Percentiles rank a stretch among this genome's conserved stretches.
Conservation (phyloP, 2,329 filamentous ascomycete genomes). For the Ascosphaera acerosa region DNA sequence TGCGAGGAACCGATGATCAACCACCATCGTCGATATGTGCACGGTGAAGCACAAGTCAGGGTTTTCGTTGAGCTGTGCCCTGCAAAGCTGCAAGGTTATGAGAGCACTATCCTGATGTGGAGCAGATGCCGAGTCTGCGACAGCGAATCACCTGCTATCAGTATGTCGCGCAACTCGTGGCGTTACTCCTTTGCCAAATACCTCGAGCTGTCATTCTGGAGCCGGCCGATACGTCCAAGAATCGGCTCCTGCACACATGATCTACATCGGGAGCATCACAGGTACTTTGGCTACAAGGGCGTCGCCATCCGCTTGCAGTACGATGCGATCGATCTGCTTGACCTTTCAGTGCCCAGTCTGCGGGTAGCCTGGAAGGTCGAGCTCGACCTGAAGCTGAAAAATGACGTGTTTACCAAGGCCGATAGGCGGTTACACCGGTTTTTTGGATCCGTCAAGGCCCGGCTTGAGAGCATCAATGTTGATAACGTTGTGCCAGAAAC, state of each 20-base stretch:
- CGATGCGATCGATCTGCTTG: conserved; percentile 73
- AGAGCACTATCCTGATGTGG: conserved; percentile 85
- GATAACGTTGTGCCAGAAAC: conserved; percentile 81
- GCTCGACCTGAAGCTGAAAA: conserved; percentile 74
- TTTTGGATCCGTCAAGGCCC: conserved; percentile 60
- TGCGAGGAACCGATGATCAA: conserved; percentile 78
- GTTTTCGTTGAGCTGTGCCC: conserved; percentile 62
- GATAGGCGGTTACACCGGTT: conserved; percentile 67
- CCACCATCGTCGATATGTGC: conserved; percentile 90
- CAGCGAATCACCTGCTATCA: conserved; percentile 65
- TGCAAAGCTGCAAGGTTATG: conserved; percentile 36
- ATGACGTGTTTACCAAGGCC: conserved; percentile 61
- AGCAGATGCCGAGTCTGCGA: conserved; percentile 83
- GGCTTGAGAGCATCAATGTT: conserved; percentile 69
- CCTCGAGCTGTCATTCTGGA: conserved; percentile 93
- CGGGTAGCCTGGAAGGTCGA: conserved; percentile 96
- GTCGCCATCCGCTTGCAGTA: conserved; percentile 75
- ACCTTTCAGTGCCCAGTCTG: conserved; percentile 76
- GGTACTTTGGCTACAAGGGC: conserved; percentile 77
- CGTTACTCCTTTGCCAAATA: conserved; percentile 98
- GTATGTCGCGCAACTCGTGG: conserved; percentile 87
- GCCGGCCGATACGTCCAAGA: conserved; percentile 49
- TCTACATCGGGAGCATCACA: conserved; percentile 70
- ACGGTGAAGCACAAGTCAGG: conserved; percentile 81
- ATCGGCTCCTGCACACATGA: conserved; percentile 69